Evolutionary conservation across 2,329 filamentous ascomycete species (phyloP), one percentile per base, ranked within the genome.

Genomic region (Diaporthe batatas): DNA sequence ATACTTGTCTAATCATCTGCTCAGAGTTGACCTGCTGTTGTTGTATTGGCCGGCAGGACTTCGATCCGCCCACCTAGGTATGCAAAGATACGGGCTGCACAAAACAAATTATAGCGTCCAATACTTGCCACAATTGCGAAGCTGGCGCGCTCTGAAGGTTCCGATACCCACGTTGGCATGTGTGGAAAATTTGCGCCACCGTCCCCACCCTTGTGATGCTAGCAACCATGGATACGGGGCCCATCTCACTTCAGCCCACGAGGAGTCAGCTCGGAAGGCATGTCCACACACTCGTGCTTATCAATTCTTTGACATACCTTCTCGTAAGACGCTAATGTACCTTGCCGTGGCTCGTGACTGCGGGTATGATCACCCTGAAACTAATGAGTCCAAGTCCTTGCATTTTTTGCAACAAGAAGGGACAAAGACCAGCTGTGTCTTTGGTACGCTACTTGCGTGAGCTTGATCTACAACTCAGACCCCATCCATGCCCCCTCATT

Each of bases 401-500:
- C 36, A 7, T 23, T 3, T 21, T 44, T 6, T 62, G 57, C 16
- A 21, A 62, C 57, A 62, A 16, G 36, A 44, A 62, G n/a, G 23
- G 14, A 62, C 36, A 62, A 62, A 62, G 57, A n/a, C n/a, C 44
- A 44, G 23, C 23, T 18, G n/a, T 8, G 14, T 23, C 2, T 21
- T 3, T 16, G 39, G 39, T 29, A 6, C 8, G 23, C 21, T 8
- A 2, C 21, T 10, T 25, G 18, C 39, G 6, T 10, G 14, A 62
- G 57, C 57, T 23, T 44, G 57, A 62, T 62, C 57, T 62, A 16
- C 57, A 23, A 44, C 16, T 21, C 1, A 44, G 57, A 29, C 57
- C 57, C 57, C 57, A 62, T 62, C 16, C 10, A n/a, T 32, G n/a
- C 44, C 57, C 57, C 16, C 39, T 25, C 57, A 44, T 23, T 39